Evolutionary conservation across 805 yeast species (phyloP).

Genomic region (Wickerhamomyces bisporus): DNA sequence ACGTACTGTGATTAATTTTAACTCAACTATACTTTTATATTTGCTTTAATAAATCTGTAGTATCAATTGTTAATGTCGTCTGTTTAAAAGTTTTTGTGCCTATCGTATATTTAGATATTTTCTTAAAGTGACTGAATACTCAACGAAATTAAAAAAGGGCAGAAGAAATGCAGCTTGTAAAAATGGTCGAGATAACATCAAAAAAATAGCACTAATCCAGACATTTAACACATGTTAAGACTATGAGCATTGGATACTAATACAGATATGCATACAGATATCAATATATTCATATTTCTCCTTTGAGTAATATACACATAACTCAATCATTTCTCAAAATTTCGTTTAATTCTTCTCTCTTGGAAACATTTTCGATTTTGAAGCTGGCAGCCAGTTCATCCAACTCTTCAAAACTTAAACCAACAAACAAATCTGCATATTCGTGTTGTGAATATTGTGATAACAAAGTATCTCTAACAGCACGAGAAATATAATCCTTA

Average conservation of each 20-base stretch:
- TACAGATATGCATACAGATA: background rate
- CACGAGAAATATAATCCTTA: slow-evolving; percentile 33
- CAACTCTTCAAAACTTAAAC: slow-evolving; percentile 38
- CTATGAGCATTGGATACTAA: background rate
- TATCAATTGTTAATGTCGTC: no score
- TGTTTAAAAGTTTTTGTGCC: no score
- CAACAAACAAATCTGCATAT: slow-evolving; percentile 40
- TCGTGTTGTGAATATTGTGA: slow-evolving; percentile 40
- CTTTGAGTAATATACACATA: no score
- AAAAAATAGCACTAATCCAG: background rate
- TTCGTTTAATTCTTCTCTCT: slow-evolving; percentile 37
- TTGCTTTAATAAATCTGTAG: no score
- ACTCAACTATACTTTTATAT: no score
- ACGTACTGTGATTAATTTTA: no score
- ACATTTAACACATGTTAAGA: background rate
- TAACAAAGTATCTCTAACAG: slow-evolving; percentile 38
- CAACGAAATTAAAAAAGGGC: slow-evolving; percentile 42
- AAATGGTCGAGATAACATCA: background rate
- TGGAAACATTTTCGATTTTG: slow-evolving; percentile 40
- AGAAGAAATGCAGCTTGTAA: slow-evolving; percentile 32
- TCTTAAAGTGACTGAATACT: slow-evolving; percentile 34
- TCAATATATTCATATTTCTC: background rate
- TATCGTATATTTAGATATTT: no score
- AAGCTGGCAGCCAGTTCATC: slow-evolving; percentile 48
- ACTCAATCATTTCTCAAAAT: slow-evolving; percentile 8